Conservation (phyloP, 2,329 filamentous ascomycete genomes). For the Ustilaginoidea virens region DNA sequence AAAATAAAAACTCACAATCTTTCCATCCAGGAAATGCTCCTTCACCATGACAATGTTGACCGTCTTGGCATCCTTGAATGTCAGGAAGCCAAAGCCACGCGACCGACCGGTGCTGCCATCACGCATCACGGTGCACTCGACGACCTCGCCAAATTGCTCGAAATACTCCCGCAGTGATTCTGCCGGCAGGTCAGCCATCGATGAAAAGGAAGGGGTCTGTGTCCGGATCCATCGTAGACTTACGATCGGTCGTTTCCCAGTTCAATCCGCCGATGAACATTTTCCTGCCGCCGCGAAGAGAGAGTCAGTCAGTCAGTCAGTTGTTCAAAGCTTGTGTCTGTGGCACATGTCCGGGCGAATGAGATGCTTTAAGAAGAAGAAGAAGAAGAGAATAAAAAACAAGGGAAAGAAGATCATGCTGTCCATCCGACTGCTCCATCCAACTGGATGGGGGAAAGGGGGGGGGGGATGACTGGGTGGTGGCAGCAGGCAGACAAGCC, state of each 20-base stretch:
- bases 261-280: constrained; percentile 99
- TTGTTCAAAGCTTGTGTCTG: neutral
- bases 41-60: constrained; percentile 99
- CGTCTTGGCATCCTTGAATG: constrained; percentile 93
- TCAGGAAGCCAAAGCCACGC: constrained; percentile 91
- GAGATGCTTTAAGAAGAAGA: too few relatives aligned
- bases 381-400: too few relatives aligned
- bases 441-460: too few relatives aligned
- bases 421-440: too few relatives aligned
- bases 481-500: too few relatives aligned
- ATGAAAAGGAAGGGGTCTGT: constrained; percentile 5
- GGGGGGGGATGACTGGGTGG: too few relatives aligned
- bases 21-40: constrained; percentile 93
- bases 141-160: constrained; percentile 90
- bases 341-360: neutral
- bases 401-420: too few relatives aligned
- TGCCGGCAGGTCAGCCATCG: constrained; percentile 21
- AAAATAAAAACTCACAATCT: constrained; percentile 66
- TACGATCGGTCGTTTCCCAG: constrained; percentile 98
- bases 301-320: constrained; percentile 4
- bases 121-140: constrained; percentile 98
- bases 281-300: constrained; percentile 52
- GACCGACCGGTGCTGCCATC: constrained; percentile 89
- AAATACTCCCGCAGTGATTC: constrained; percentile 97
- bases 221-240: constrained; percentile 24